Evolutionary conservation across 2,329 filamentous ascomycete genomes (phyloP).

Genomic region (Escovopsis sp.): DNA sequence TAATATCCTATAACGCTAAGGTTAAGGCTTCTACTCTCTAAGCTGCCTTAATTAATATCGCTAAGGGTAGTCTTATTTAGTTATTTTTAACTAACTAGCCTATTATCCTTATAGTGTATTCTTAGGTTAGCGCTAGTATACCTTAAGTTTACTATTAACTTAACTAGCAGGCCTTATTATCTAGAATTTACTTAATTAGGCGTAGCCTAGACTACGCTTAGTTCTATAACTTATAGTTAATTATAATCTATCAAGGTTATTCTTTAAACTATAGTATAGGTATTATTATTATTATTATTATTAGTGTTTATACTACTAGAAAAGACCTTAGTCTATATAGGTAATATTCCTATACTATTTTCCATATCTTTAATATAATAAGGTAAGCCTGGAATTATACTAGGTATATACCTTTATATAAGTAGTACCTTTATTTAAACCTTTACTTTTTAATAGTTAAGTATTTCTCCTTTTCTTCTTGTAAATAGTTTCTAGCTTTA

Average conservation of each 20-base stretch:
- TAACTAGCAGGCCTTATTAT: too few species aligned
- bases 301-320: neutral
- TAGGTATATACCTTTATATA: neutral
- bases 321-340: neutral
- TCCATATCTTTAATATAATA: neutral
- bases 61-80: too few species aligned
- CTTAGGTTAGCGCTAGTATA: too few species aligned
- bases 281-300: neutral
- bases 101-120: too few species aligned
- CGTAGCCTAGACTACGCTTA: too few species aligned
- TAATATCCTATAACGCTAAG: too few species aligned
- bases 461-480: neutral
- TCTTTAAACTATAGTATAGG: neutral
- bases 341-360: neutral
- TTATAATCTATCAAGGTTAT: neutral
- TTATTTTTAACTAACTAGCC: too few species aligned
- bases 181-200: too few species aligned
- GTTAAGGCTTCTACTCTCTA: too few species aligned
- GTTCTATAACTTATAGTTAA: neutral
- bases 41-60: too few species aligned
- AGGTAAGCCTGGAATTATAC: neutral
- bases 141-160: too few species aligned
- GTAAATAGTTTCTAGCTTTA: neutral
- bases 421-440: neutral
- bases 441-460: neutral